Base-by-base conservation (phyloP, 148 eudicot genomes). In the Cornus florida region DNA sequence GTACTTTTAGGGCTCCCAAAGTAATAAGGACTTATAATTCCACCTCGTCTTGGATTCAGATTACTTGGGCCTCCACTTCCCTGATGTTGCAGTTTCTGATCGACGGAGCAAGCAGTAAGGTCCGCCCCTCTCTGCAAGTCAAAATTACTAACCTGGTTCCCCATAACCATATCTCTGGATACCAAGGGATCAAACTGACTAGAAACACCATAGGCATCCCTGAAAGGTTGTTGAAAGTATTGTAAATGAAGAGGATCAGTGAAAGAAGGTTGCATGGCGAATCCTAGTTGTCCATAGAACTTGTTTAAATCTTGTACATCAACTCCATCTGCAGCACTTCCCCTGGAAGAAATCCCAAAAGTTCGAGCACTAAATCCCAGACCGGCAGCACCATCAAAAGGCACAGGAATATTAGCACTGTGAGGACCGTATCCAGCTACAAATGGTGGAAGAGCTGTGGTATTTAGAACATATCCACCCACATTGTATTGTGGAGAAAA, bases 371-470 rank as follows among this genome's bases (percentile, higher is more conserved):
- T 84, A 77, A 81, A 86, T 73, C 87, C 83, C 35, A 85, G 83
- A 67, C 80, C 78, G 64, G 90, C 73, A 80, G 75, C 75, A 75
- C 85, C 84, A 71, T 84, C 89, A 73, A 80, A 89, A 74, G 84
- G 72, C 75, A 89, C 68, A 69, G 91, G 92, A 48, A 84, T 65
- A 76, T 86, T 65, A 76, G 87, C 80, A 43, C 75, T 77, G 76
- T 83, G 86, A 71, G 91, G 86, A 71, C 90, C 81, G 69, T 87
- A 90, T 80, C 91, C 93, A 41, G 90, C 77, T 73, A 89, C 74
- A 82, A 69, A 88, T 33, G 91, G 91, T 68, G 93, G 89, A 78
- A 80, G 43, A 77, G 60, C 60, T 74, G 84, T 59, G 17, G 89
- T 70, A 56, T 82, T 85, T 73, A 86, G 77, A 76, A 86, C 83